Conservation (phyloP, 1,139 yeast genomes). For the Spencermartinsiella ligniputridi region DNA sequence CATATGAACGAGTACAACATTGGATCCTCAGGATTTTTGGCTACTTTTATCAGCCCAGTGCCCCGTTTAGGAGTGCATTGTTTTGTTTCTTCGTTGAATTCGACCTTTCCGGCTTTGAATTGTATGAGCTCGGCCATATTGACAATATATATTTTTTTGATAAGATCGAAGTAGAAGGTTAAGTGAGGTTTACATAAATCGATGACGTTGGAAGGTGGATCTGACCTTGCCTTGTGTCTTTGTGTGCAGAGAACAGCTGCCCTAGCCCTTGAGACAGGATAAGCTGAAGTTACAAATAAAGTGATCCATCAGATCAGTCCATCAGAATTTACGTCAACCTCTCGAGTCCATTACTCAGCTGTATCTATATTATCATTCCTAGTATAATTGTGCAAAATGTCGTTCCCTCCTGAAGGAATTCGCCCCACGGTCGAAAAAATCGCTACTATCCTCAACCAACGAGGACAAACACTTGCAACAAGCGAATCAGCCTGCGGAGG, state of each 20-base stretch:
- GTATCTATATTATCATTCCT: too few species aligned
- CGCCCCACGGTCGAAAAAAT: slow-evolving; percentile 49
- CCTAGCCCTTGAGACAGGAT: too few species aligned
- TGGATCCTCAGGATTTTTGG: slow-evolving; percentile 55
- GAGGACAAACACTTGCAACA: slow-evolving; percentile 65
- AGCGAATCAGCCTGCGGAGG: slow-evolving; percentile 94
- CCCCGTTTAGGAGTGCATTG: slow-evolving; percentile 71
- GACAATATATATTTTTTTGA: not conserved
- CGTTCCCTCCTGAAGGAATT: slow-evolving; percentile 60
- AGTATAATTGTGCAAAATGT: too few species aligned
- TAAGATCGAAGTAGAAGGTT: not conserved
- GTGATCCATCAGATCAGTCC: too few species aligned
- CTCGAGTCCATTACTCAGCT: too few species aligned
- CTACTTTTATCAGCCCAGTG: slow-evolving; percentile 68
- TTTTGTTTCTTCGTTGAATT: slow-evolving; percentile 63
- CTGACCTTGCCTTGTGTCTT: too few species aligned
- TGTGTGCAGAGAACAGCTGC: too few species aligned
- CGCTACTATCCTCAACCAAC: slow-evolving; percentile 48
- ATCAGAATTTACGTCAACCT: too few species aligned
- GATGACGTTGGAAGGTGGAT: too few species aligned
- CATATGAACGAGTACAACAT: slow-evolving; percentile 56
- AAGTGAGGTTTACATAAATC: too few species aligned
- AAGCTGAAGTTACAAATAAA: too few species aligned
- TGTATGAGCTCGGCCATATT: slow-evolving; percentile 33
- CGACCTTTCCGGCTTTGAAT: slow-evolving; percentile 86